These are phyloP conservation scores for Laburnicola sp. DNA, from an alignment of 2,329 filamentous ascomycete species.

Conservation along the genomic window DNA sequence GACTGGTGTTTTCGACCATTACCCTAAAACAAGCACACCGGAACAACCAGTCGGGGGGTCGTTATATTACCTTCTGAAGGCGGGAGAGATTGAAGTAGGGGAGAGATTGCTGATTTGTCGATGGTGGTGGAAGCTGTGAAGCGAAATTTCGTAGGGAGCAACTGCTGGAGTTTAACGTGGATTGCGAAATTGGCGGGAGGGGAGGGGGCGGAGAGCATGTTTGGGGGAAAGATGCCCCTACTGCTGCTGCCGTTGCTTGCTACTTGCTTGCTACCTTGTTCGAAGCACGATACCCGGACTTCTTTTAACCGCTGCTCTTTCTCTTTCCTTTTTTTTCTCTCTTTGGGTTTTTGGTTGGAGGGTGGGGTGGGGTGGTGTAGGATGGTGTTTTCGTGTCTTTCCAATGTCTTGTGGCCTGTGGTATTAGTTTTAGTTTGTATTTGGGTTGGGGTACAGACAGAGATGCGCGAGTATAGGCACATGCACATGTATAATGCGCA, in stretches of 20 bases:
- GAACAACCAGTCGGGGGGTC: too few species aligned
- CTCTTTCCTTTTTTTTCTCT: background rate
- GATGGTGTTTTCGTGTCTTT: background rate
- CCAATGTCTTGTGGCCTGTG: too few species aligned
- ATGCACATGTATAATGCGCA: too few species aligned
- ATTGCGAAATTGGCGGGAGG: background rate
- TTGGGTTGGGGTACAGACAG: too few species aligned
- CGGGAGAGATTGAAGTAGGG: background rate
- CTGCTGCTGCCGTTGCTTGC: background rate
- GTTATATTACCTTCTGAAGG: background rate
- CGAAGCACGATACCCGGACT: conserved; percentile 31
- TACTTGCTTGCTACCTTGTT: conserved; percentile 6
- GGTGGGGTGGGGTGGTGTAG: background rate
- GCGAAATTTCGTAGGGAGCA: background rate
- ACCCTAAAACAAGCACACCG: background rate
- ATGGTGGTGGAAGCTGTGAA: too few species aligned
- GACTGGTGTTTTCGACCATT: background rate
- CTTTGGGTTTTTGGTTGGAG: too few species aligned
- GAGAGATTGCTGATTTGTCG: too few species aligned
- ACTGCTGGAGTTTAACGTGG: background rate
- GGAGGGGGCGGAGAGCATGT: background rate
- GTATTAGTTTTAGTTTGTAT: too few species aligned
- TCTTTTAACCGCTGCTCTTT: conserved; percentile 1
- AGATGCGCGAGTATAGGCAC: too few species aligned
- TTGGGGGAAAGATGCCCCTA: background rate